phyloP scores from a whole-genome alignment of 345 rosid species.

The Lenwebbia sp. region DNA sequence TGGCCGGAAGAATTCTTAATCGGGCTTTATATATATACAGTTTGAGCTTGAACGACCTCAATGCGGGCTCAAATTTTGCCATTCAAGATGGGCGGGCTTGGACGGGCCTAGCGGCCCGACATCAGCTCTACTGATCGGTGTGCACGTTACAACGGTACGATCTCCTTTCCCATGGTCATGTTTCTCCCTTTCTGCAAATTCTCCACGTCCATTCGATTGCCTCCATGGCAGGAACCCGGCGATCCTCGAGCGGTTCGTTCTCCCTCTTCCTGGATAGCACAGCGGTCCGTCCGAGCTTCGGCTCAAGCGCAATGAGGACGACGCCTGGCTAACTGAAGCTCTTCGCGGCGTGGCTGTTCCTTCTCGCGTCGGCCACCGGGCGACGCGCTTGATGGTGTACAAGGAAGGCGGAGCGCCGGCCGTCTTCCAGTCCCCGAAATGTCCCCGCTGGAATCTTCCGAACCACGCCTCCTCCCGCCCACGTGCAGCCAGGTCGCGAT shows the following conservation, averaged over 20 bases:
- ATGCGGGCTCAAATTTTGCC: neutral
- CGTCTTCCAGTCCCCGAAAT: constrained; percentile 68
- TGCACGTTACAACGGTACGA: no score
- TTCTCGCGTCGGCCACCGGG: neutral
- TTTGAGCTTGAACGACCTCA: neutral
- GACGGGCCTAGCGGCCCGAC: neutral
- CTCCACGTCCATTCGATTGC: neutral
- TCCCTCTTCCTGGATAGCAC: neutral
- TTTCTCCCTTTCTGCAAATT: neutral
- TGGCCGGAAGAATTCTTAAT: neutral
- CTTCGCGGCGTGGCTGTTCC: neutral
- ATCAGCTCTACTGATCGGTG: neutral
- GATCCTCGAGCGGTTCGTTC: neutral
- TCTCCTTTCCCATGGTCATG: neutral
- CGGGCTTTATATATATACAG: neutral
- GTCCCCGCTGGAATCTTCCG: constrained; percentile 77
- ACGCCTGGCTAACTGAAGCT: neutral
- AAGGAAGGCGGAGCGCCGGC: constrained; percentile 89
- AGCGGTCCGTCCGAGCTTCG: neutral
- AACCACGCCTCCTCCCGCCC: constrained; percentile 14
- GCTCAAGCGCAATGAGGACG: neutral
- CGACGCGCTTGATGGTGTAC: constrained; percentile 70
- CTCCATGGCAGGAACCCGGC: neutral
- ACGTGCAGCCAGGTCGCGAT: constrained; percentile 55
- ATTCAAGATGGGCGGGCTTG: neutral